A percentile compares a stretch with the other conserved stretches of the same genome.
Evolutionary conservation across 768 basidiomycete genomes (phyloP).

Genomic region (Lentinula guzmanii): DNA sequence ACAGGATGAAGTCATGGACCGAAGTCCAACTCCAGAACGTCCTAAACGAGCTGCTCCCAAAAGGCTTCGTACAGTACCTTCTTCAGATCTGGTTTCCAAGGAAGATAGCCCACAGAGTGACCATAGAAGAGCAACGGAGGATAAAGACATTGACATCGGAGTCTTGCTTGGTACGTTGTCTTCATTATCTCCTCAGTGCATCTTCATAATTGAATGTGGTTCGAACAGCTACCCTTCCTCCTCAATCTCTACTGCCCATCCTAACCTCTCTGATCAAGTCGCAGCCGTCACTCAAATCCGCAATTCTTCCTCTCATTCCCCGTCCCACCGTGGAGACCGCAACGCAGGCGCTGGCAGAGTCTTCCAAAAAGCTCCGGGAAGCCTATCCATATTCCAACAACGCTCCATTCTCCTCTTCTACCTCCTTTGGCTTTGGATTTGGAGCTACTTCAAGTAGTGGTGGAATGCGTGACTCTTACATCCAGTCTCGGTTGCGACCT

Average conservation of each 20-base stretch:
- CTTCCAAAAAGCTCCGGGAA: slow-evolving; percentile 70
- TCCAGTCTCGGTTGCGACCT: slow-evolving; percentile 67
- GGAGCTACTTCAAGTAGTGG: slow-evolving; percentile 17
- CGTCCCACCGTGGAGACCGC: slow-evolving; percentile 79
- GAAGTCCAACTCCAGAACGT: slow-evolving; percentile 79
- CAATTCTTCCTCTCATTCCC: slow-evolving; percentile 73
- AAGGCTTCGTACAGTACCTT: slow-evolving; percentile 44
- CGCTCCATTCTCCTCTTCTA: slow-evolving; percentile 20
- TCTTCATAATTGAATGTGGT: slow-evolving; percentile 8
- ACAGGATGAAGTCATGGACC: slow-evolving; percentile 74
- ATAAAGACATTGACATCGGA: slow-evolving; percentile 72
- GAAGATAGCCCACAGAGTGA: slow-evolving; percentile 42
- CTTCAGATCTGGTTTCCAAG: slow-evolving; percentile 25
- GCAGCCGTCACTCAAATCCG: slow-evolving; percentile 67
- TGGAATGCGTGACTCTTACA: slow-evolving; percentile 78
- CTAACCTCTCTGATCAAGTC: slow-evolving; percentile 60
- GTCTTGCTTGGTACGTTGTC: slow-evolving; percentile 63
- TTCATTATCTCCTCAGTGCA: neutral
- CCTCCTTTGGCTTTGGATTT: slow-evolving; percentile 20
- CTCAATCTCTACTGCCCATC: slow-evolving; percentile 70
- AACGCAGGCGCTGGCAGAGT: slow-evolving; percentile 57
- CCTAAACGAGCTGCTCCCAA: slow-evolving; percentile 67
- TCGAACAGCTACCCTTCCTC: slow-evolving; percentile 67
- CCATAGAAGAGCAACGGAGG: slow-evolving; percentile 36
- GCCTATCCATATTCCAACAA: slow-evolving; percentile 77